phyloP scores from a whole-genome alignment of 495 filamentous ascomycete species.

The Wilcoxina mikolae region DNA sequence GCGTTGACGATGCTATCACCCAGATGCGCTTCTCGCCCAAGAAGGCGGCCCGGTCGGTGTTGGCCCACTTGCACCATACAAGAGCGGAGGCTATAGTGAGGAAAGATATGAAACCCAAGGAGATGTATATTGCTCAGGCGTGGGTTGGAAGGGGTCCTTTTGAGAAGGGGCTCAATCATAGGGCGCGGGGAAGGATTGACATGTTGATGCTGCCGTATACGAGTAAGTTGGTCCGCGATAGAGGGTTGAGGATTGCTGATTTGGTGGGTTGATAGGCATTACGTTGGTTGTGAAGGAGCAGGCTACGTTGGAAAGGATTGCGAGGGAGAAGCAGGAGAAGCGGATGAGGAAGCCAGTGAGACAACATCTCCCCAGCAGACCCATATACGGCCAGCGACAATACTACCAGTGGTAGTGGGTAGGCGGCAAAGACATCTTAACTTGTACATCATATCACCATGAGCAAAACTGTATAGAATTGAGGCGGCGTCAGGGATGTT shows the following conservation, averaged over 20 bases:
- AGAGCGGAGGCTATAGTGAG: slow-evolving; percentile 60
- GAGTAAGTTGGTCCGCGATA: slow-evolving; percentile 38
- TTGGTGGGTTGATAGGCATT: slow-evolving; percentile 43
- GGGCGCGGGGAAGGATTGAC: slow-evolving; percentile 53
- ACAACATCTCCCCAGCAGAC: slow-evolving; percentile 69
- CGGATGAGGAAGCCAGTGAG: slow-evolving; percentile 57
- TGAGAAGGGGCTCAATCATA: slow-evolving; percentile 40
- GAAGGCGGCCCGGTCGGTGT: slow-evolving; percentile 70
- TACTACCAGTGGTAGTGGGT: slow-evolving; percentile 71
- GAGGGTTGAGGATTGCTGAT: slow-evolving; percentile 11
- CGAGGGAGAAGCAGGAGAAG: slow-evolving; percentile 60
- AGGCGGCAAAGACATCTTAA: not conserved
- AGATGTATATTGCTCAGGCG: slow-evolving; percentile 74
- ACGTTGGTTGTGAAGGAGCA: slow-evolving; percentile 82
- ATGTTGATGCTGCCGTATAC: slow-evolving; percentile 51
- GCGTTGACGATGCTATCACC: slow-evolving; percentile 73
- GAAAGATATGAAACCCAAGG: slow-evolving; percentile 68
- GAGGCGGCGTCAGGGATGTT: not conserved
- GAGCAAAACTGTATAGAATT: not conserved
- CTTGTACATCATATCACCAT: not conserved
- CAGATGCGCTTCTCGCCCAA: slow-evolving; percentile 96
- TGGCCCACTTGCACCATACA: slow-evolving; percentile 59
- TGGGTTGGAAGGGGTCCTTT: slow-evolving; percentile 73
- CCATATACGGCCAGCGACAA: slow-evolving; percentile 62
- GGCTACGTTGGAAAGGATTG: slow-evolving; percentile 64